A percentile compares a stretch with the other conserved stretches of the same genome.
Conservation (phyloP, 2,329 filamentous ascomycete species). For the Raffaelea deltoideospora region DNA sequence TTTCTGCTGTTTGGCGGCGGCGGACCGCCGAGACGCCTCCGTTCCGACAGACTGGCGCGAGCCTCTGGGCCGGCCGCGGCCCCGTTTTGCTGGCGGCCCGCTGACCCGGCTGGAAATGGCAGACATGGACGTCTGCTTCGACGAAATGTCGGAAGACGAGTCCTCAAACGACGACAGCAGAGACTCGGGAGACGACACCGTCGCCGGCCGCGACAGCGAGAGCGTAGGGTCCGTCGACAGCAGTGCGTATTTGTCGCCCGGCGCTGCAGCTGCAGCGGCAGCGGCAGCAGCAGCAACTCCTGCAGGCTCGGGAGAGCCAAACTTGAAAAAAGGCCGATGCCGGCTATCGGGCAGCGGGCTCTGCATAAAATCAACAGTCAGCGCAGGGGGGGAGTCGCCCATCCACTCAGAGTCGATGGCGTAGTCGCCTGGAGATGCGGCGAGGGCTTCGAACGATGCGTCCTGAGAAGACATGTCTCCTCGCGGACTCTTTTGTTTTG, state of each 20-base stretch:
- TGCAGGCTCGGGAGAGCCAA: not conserved
- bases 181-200: conserved; percentile 11
- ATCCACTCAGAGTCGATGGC: conserved; percentile 12
- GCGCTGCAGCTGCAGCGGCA: not conserved
- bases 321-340: too few relatives aligned
- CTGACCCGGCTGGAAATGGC: conserved; percentile 7
- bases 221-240: conserved; percentile 6
- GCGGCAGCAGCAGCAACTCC: conserved; percentile 1
- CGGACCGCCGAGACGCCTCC: not conserved
- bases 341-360: not conserved
- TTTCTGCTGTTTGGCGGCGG: too few relatives aligned
- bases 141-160: conserved; percentile 33
- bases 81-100: conserved; percentile 3
- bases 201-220: conserved; percentile 3
- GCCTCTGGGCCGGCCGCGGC: conserved; percentile 15
- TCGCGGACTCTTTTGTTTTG: too few relatives aligned
- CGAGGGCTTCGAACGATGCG: conserved; percentile 10
- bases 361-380: conserved; percentile 11
- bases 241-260: conserved; percentile 2
- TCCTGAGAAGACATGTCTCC: conserved; percentile 9
- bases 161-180: conserved; percentile 23
- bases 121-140: conserved; percentile 10
- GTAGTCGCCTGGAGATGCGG: conserved; percentile 10
- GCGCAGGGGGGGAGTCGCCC: conserved; percentile 10
- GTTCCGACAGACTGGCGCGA: not conserved